Conservation (phyloP, 2,329 filamentous ascomycete species). For the Neobulgaria alba region DNA sequence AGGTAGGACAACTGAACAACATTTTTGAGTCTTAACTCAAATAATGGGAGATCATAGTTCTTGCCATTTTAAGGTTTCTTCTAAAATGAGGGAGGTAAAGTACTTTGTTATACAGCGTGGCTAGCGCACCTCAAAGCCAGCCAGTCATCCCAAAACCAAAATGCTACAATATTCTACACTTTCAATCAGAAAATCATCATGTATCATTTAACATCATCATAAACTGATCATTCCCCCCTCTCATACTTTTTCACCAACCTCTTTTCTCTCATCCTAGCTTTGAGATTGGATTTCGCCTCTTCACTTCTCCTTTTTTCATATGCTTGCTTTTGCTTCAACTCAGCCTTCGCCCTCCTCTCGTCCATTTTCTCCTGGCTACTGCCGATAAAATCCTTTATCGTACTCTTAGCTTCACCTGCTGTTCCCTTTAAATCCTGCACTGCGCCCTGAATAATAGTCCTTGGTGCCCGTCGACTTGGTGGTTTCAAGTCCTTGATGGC, state of each 20-base stretch:
- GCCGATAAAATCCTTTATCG: conserved; percentile 11
- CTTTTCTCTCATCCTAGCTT: too few relatives aligned
- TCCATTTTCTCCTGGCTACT: conserved; percentile 29
- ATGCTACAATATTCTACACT: conserved; percentile 5
- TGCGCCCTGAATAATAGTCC: conserved; percentile 20
- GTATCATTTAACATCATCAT: background rate
- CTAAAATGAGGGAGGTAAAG: background rate
- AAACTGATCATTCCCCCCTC: conserved; percentile 1
- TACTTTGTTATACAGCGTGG: background rate
- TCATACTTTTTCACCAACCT: conserved; percentile 1
- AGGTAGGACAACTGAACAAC: too few relatives aligned
- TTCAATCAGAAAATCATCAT: background rate
- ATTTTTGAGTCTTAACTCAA: too few relatives aligned
- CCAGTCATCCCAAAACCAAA: background rate
- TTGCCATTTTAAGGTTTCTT: too few relatives aligned
- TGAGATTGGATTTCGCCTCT: conserved; percentile 1
- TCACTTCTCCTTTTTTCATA: conserved; percentile 19
- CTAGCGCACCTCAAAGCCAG: background rate
- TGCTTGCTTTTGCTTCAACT: conserved; percentile 8
- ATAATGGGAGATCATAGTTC: too few relatives aligned
- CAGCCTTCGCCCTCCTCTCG: conserved; percentile 11
- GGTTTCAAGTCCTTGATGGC: conserved; percentile 17
- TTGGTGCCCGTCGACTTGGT: conserved; percentile 1
- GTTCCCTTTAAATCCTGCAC: conserved; percentile 27
- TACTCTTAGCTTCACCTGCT: conserved; percentile 27